These are phyloP conservation scores for Solanum hybrid DNA, from an alignment of 305 asterid genomes.

Conservation along the genomic window DNA sequence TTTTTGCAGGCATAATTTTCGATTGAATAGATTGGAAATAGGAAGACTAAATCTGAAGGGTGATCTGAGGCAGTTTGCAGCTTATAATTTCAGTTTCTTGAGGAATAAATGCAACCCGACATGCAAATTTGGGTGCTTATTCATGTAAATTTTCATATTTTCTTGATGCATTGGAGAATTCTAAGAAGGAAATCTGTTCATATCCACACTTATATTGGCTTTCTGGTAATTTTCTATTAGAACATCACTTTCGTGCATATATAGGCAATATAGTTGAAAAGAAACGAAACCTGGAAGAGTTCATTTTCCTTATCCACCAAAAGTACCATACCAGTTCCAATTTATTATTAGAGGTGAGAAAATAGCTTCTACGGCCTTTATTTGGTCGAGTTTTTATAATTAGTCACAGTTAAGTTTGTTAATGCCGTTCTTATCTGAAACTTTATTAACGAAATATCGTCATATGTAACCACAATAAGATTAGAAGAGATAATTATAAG, in stretches of 20 bases:
- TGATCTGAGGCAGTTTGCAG: background rate
- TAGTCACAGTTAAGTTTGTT: background rate
- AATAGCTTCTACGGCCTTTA: background rate
- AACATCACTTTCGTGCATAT: background rate
- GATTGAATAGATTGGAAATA: background rate
- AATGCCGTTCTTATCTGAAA: background rate
- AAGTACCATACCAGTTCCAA: background rate
- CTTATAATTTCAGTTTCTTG: background rate
- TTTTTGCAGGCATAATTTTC: background rate
- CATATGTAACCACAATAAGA: background rate
- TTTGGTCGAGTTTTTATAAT: background rate
- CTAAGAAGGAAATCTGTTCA: background rate
- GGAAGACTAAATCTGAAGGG: background rate
- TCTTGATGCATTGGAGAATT: background rate
- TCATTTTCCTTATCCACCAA: background rate
- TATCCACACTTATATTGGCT: background rate
- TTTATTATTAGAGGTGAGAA: background rate
- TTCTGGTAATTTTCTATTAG: background rate
- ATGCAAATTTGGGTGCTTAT: background rate
- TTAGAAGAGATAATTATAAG: too few relatives aligned
- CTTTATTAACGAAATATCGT: background rate
- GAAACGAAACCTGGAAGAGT: background rate
- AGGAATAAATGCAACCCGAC: background rate
- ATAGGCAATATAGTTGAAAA: background rate
- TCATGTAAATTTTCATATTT: background rate